Evolutionary conservation across 371 early-diverging fungal genomes (phyloP).

Genomic region (Apophysomyces sp.): DNA sequence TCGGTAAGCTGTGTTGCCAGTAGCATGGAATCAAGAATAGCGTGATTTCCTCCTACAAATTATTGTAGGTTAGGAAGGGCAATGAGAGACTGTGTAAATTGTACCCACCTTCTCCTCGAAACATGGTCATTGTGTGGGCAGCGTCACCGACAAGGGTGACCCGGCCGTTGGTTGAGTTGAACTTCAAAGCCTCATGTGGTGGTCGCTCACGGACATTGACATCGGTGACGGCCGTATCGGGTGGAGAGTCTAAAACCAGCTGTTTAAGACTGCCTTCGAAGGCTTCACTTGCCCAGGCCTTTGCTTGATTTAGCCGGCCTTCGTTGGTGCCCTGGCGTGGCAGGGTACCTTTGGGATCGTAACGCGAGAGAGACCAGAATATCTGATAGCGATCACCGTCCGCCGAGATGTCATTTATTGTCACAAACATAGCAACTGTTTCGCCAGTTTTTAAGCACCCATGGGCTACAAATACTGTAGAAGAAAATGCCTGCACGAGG

Average conservation of each 20-base stretch:
- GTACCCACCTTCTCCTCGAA: constrained; percentile 19
- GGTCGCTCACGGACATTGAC: constrained; percentile 15
- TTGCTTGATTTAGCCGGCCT: not conserved
- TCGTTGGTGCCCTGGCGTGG: not conserved
- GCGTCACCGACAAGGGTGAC: constrained; percentile 25
- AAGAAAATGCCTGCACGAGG: not conserved
- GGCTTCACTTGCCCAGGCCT: constrained; percentile 3
- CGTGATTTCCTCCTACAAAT: constrained; percentile 12
- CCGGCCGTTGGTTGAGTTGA: not conserved
- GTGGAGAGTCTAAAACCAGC: not conserved
- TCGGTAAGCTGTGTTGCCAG: not conserved
- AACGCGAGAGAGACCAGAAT: not conserved
- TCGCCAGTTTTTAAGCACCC: not conserved
- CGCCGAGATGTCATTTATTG: constrained; percentile 1
- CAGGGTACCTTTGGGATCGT: not conserved
- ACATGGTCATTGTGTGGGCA: constrained; percentile 19
- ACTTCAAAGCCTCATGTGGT: not conserved
- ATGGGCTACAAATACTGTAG: not conserved
- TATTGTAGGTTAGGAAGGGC: not conserved
- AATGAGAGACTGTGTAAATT: not conserved
- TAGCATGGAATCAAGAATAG: constrained; percentile 9
- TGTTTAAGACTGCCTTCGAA: not conserved
- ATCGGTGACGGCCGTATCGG: not conserved
- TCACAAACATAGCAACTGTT: not conserved
- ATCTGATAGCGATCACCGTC: not conserved